Conservation (phyloP, 169 alveolate genomes). For the Cryptosporidium ubiquitum region DNA sequence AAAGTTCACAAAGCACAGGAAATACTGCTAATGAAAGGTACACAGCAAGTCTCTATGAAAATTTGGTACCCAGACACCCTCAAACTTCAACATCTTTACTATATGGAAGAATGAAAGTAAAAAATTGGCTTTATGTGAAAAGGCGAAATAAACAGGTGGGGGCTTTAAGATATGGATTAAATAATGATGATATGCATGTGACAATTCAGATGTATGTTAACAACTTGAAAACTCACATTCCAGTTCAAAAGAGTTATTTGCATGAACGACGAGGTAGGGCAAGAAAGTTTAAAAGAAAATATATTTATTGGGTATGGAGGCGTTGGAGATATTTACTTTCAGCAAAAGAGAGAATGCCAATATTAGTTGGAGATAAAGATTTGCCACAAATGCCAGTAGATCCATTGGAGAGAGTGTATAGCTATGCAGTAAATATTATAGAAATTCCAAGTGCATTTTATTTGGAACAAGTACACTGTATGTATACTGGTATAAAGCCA, state of each 20-base stretch:
- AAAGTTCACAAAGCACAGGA: background rate
- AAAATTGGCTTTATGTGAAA: constrained; percentile 26
- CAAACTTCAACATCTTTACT: constrained; percentile 28
- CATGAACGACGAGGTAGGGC: constrained; percentile 51
- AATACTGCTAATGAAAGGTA: background rate
- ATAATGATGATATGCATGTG: constrained; percentile 71
- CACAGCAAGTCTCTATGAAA: constrained; percentile 15
- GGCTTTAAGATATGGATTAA: constrained; percentile 51
- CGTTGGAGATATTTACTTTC: constrained; percentile 66
- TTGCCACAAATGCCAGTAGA: constrained; percentile 29
- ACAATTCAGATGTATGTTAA: constrained; percentile 44
- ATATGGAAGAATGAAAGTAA: constrained; percentile 60
- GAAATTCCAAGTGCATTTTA: constrained; percentile 44
- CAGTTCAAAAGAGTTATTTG: constrained; percentile 54
- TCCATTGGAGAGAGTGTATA: constrained; percentile 68
- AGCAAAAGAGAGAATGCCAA: constrained; percentile 73
- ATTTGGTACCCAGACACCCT: constrained; percentile 58
- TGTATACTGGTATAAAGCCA: constrained; percentile 54
- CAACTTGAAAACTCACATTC: constrained; percentile 48
- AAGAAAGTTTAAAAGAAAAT: constrained; percentile 51
- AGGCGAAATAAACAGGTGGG: constrained; percentile 39
- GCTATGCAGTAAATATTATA: constrained; percentile 30
- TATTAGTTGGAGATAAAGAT: constrained; percentile 45
- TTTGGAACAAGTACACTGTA: constrained; percentile 46
- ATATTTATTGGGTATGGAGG: constrained; percentile 38